Percentiles rank a stretch among this genome's conserved stretches.
These are phyloP conservation scores for Lepidium africanum DNA, from an alignment of 345 rosid genomes.

Conservation along the genomic window DNA sequence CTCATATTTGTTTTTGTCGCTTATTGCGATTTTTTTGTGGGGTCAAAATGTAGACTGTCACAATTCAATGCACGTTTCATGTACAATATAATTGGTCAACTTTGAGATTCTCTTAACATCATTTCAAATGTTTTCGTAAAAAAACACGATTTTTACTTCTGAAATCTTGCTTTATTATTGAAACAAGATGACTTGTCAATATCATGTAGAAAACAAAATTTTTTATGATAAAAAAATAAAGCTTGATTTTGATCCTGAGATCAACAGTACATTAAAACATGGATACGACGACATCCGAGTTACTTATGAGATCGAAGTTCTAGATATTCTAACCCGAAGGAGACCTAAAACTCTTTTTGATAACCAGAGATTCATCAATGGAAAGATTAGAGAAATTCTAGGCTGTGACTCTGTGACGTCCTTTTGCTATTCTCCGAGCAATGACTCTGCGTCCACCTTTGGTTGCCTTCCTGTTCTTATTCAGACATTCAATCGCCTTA, in stretches of 20 bases:
- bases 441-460: constrained; percentile 96
- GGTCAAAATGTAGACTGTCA: constrained; percentile 17
- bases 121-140: not conserved
- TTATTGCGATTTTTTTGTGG: constrained; percentile 21
- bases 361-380: not conserved
- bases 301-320: constrained; percentile 9
- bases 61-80: constrained; percentile 21
- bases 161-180: not conserved
- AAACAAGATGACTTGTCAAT: not conserved
- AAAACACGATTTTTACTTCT: not conserved
- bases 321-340: not conserved
- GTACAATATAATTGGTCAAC: constrained; percentile 21
- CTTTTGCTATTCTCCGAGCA: constrained; percentile 94
- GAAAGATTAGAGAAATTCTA: constrained; percentile 24
- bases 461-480: constrained; percentile 78
- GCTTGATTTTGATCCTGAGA: not conserved
- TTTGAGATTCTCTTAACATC: constrained; percentile 19
- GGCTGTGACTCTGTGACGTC: constrained; percentile 83
- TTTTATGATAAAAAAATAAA: not conserved
- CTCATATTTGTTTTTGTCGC: constrained; percentile 21
- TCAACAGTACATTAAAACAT: constrained; percentile 14
- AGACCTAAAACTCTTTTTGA: not conserved
- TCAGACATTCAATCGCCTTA: constrained; percentile 1
- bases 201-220: not conserved
- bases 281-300: not conserved